phyloP scores from a whole-genome alignment of 2,329 filamentous ascomycete species.

The Didymella segeticola region DNA sequence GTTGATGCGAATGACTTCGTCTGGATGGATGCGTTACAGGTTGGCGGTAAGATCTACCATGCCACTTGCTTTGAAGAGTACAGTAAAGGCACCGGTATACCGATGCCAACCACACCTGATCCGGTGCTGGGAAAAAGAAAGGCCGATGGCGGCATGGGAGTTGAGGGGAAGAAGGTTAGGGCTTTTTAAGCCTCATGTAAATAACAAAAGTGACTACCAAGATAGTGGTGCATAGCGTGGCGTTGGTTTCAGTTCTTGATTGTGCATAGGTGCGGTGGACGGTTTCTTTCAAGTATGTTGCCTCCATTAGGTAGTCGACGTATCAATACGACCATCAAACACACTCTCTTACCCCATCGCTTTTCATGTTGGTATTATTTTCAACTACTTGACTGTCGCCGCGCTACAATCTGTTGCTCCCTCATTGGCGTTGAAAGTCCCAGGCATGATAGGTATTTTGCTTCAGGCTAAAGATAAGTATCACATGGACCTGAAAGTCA shows the following conservation, averaged over 20 bases:
- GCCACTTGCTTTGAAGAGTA: constrained; percentile 83
- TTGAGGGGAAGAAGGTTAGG: constrained; percentile 42
- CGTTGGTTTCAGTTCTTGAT: constrained; percentile 3
- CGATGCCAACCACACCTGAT: constrained; percentile 45
- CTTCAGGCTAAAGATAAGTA: too few relatives aligned
- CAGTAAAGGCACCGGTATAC: constrained; percentile 41
- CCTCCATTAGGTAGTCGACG: not conserved
- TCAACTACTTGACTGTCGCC: too few relatives aligned
- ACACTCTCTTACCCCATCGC: not conserved
- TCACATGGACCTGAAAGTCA: too few relatives aligned
- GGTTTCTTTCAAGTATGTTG: not conserved
- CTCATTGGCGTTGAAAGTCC: too few relatives aligned
- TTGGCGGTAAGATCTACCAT: constrained; percentile 84
- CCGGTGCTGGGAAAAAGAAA: constrained; percentile 48
- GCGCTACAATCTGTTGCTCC: too few relatives aligned
- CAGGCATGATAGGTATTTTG: too few relatives aligned
- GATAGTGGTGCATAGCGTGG: constrained; percentile 24
- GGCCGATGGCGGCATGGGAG: constrained; percentile 32
- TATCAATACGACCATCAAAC: not conserved
- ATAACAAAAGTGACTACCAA: not conserved
- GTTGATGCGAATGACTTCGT: constrained; percentile 96
- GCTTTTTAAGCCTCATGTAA: constrained; percentile 23
- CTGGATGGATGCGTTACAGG: constrained; percentile 85
- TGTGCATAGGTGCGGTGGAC: not conserved
- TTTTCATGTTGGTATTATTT: too few relatives aligned